These are phyloP conservation scores for Penicillium sp. DNA, from an alignment of 2,329 filamentous ascomycete genomes.

Conservation along the genomic window DNA sequence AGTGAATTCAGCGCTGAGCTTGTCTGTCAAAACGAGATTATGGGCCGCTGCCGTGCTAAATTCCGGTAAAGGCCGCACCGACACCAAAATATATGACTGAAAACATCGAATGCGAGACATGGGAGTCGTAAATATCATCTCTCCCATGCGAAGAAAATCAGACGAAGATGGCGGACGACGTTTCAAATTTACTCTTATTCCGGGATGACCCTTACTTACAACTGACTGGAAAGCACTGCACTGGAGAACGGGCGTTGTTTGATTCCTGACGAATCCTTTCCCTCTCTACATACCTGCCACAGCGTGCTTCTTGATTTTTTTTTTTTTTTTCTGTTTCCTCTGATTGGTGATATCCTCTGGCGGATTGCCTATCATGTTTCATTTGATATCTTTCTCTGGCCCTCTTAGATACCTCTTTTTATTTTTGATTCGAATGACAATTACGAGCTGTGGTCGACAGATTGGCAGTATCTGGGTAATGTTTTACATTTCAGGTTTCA, in stretches of 20 bases:
- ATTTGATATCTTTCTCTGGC: slow-evolving; percentile 5
- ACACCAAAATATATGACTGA: not conserved
- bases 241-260: slow-evolving; percentile 24
- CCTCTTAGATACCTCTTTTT: slow-evolving; percentile 26
- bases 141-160: not conserved
- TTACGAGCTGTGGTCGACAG: slow-evolving; percentile 17
- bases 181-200: not conserved
- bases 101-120: not conserved
- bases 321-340: not conserved
- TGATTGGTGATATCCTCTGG: slow-evolving; percentile 4
- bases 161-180: not conserved
- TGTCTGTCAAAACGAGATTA: slow-evolving; percentile 98
- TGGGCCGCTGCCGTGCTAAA: slow-evolving; percentile 91
- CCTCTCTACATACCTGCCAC: slow-evolving; percentile 11
- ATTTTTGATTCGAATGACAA: slow-evolving; percentile 21
- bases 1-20: slow-evolving; percentile 98
- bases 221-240: slow-evolving; percentile 15
- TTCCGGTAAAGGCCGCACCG: slow-evolving; percentile 59
- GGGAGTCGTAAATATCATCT: slow-evolving; percentile 2
- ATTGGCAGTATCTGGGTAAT: not conserved
- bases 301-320: slow-evolving; percentile 4
- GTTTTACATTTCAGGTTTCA: not conserved
- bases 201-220: not conserved
- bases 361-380: slow-evolving; percentile 6
- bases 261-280: slow-evolving; percentile 11